Percentiles rank a stretch among this genome's conserved stretches.
These are phyloP conservation scores for Aspergillus chevalieri DNA, from an alignment of 2,329 filamentous ascomycete genomes.

Conservation along the genomic window DNA sequence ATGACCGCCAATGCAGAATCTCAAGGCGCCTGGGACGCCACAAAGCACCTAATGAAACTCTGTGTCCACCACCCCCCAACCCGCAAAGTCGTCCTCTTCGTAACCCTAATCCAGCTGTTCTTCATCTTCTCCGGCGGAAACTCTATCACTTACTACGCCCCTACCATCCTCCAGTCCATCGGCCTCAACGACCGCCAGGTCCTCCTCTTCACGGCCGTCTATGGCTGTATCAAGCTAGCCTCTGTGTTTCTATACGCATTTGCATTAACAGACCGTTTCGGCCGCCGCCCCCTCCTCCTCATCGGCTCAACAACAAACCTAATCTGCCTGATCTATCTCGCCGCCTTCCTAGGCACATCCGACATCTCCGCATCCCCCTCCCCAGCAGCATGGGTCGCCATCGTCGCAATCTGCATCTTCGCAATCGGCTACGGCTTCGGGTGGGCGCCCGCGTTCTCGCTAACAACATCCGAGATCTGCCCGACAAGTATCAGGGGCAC, in stretches of 20 bases:
- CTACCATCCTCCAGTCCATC: constrained; percentile 15
- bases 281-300: constrained; percentile 20
- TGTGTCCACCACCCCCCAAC: constrained; percentile 9
- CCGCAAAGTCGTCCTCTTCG: constrained; percentile 21
- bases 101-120: constrained; percentile 24
- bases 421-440: constrained; percentile 16
- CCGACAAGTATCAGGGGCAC: constrained; percentile 13
- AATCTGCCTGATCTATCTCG: constrained; percentile 13
- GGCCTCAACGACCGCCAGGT: constrained; percentile 9
- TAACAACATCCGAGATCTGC: constrained; percentile 16
- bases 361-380: constrained; percentile 9
- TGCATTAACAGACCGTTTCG: constrained; percentile 15
- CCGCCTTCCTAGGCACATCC: constrained; percentile 11
- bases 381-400: constrained; percentile 12
- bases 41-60: constrained; percentile 4
- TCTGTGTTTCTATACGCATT: constrained; percentile 17
- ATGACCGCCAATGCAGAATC: constrained; percentile 5
- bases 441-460: constrained; percentile 16
- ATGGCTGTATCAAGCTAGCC: constrained; percentile 13
- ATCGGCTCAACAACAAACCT: constrained; percentile 16
- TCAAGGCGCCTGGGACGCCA: constrained; percentile 2
- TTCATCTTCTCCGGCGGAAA: constrained; percentile 21
- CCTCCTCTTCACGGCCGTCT: constrained; percentile 14
- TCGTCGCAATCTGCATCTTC: constrained; percentile 18
- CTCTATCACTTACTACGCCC: constrained; percentile 19